Base-by-base conservation (phyloP, 1,284 basidiomycete genomes). In the Sanghuangporus sanghuang region DNA sequence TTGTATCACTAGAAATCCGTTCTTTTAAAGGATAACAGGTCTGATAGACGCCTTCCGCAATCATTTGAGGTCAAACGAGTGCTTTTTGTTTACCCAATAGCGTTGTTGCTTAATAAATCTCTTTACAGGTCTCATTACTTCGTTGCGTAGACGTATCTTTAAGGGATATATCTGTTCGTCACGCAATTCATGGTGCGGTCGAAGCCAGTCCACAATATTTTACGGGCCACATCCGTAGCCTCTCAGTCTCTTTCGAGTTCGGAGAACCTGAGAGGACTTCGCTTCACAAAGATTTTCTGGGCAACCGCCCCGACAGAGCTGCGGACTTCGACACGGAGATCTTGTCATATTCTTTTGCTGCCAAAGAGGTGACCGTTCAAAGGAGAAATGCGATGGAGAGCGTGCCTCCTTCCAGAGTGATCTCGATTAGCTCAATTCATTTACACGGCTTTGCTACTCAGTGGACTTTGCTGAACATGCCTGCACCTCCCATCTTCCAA, bases 401-500 rank as follows among this genome's bases (percentile, higher is more conserved):
- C 42, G 62, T 55, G 21, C 64, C 74, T 42, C 71, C 79, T 32
- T 46, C 49, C 57, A 80, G 78, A 4, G 68, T 89, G 36, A 64
- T 84, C 55, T 77, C 75, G 23, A 63, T 86, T n/a, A 77, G 78
- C 14, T 71, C 73, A 2, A 67, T 82, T 35, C 70, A 77, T 42
- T 67, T 84, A 23, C 74, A 82, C 49, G 70, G 77, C 2, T 71
- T 89, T 32, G 70, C 78, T 18, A 81, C 81, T 2, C 82, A 86
- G 70, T 90, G 86, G 86, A 84, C 85, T 8, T 72, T 78, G 36
- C 80, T 81, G 16, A 81, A 80, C 76, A 72, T 86, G 32, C 72
- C 74, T 38, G 73, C 80, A 3, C 76, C 81, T 4, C 72, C 77
- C n/a, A 82, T 83, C 69, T 72, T 86, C 57, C 68, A 70, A n/a